Conservation (phyloP, 768 basidiomycete species). For the Termitomyces sp. region DNA sequence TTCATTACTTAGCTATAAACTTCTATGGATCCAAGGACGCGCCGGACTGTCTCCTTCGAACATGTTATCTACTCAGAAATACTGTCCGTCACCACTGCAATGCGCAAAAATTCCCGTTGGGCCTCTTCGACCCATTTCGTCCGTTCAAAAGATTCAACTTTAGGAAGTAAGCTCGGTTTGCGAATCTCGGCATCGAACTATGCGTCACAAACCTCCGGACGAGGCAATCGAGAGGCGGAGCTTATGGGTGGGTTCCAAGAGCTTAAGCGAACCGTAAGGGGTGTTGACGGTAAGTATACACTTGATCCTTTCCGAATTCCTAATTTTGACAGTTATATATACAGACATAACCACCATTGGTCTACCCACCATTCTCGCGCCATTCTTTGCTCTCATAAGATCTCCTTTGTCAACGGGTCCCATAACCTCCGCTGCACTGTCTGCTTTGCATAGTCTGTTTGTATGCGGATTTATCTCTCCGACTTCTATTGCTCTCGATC, state of each 20-base stretch:
- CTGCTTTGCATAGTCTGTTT: constrained; percentile 86
- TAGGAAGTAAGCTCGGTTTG: constrained; percentile 73
- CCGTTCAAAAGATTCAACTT: constrained; percentile 55
- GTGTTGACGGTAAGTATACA: constrained; percentile 51
- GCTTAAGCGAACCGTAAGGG: constrained; percentile 69
- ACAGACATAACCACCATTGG: constrained; percentile 58
- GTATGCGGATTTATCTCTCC: constrained; percentile 66
- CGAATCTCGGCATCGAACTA: constrained; percentile 51
- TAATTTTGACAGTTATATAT: not conserved
- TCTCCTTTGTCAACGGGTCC: constrained; percentile 95
- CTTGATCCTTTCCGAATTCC: constrained; percentile 8
- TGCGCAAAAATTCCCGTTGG: constrained; percentile 99
- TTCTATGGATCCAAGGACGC: constrained; percentile 14
- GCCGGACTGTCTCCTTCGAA: constrained; percentile 47
- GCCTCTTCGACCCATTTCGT: constrained; percentile 66
- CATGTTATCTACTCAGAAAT: constrained; percentile 90
- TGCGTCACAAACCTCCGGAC: constrained; percentile 37
- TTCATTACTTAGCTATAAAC: constrained; percentile 13
- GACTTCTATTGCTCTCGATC: constrained; percentile 49
- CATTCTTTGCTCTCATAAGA: constrained; percentile 90
- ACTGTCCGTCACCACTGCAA: constrained; percentile 83
- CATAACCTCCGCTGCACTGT: constrained; percentile 92
- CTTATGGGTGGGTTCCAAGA: constrained; percentile 89
- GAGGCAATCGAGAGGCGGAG: constrained; percentile 68
- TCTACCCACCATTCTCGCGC: constrained; percentile 63